Base-by-base conservation (phyloP, 495 filamentous ascomycete genomes). In the Daldinia childiae region DNA sequence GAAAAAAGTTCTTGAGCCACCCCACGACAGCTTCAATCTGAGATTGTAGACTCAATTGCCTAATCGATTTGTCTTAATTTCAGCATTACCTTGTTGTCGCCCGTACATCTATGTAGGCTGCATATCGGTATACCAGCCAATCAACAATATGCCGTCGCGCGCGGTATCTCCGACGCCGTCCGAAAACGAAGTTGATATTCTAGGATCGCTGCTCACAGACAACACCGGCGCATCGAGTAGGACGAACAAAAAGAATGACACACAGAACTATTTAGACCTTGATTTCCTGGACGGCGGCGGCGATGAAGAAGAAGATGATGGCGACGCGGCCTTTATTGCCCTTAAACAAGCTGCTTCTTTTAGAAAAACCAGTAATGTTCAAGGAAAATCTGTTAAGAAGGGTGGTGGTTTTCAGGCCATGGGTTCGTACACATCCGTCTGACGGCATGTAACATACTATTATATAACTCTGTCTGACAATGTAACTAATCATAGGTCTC, bases 361-460 rank as follows among this genome's bases (percentile, higher is more conserved):
- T 79, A 85, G 96, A 48, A 98, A 97, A 75, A 79, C 85, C 0
- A 83, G 90, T 14, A 94, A 92, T 74, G 62, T 96, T 2, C 97
- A 97, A 74, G 91, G 93, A 43, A 91, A 91, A 69, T 90, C 89
- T 6, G 91, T 91, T 14, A 98, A 98, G 86, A 97, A 95, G 76
- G 92, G 93, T 48, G 94, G 95, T 75, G 95, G 95, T 45, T 99
- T 98, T 78, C 95, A 99, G 79, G 90, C 91, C 43, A 97, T 99
- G 95, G 96, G 93, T 84, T 63, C 29, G 56, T 64, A 39, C 29
- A 55, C 1, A 36, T 38, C 12, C 14, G 14, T 39, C 3, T n/a
- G 5, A 21, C n/a, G 11, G 8, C 3, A 38, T 51, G 17, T 17
- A 26, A 8, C 19, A 39, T 45, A 4, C 7, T 19, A 36, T 6